Conservation (phyloP, 768 basidiomycete species). For the Atractiella rhizophila region DNA sequence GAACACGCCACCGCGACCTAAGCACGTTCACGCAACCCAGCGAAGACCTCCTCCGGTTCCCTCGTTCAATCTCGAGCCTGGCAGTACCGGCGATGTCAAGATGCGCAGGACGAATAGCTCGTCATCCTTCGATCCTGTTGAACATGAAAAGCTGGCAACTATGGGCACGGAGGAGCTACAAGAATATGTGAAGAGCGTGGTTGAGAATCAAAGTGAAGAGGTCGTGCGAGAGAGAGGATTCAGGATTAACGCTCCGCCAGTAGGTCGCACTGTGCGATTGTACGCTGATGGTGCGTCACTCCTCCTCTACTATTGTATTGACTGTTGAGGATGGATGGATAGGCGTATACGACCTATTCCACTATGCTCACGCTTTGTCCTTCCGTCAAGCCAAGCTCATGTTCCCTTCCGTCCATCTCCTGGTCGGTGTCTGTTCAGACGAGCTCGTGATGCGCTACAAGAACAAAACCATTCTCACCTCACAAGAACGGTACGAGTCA, state of each 20-base stretch:
- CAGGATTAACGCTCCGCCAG: slow-evolving; percentile 60
- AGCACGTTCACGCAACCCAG: no score
- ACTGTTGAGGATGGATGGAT: background rate
- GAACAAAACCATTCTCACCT: slow-evolving; percentile 59
- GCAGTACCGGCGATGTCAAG: background rate
- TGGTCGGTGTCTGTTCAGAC: slow-evolving; percentile 83
- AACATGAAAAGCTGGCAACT: slow-evolving; percentile 8
- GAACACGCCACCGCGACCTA: no score
- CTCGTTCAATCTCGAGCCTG: background rate
- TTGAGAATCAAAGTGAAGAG: slow-evolving; percentile 33
- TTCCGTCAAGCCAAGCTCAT: slow-evolving; percentile 86
- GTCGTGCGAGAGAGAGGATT: slow-evolving; percentile 34
- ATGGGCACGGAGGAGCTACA: slow-evolving; percentile 54
- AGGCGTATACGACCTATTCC: slow-evolving; percentile 88
- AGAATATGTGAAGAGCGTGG: slow-evolving; percentile 44
- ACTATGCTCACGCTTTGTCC: slow-evolving; percentile 1
- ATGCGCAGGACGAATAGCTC: background rate
- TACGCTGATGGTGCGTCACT: slow-evolving; percentile 67
- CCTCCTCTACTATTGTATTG: background rate
- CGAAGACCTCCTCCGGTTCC: no score
- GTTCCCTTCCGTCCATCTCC: slow-evolving; percentile 65
- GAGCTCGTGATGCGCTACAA: slow-evolving; percentile 57
- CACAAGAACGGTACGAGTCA: slow-evolving; percentile 73
- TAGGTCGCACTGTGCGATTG: slow-evolving; percentile 52
- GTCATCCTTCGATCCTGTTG: slow-evolving; percentile 6